These are phyloP conservation scores for Olyra latifolia DNA, from an alignment of 176 grass and related monocot genomes.

Conservation along the genomic window DNA sequence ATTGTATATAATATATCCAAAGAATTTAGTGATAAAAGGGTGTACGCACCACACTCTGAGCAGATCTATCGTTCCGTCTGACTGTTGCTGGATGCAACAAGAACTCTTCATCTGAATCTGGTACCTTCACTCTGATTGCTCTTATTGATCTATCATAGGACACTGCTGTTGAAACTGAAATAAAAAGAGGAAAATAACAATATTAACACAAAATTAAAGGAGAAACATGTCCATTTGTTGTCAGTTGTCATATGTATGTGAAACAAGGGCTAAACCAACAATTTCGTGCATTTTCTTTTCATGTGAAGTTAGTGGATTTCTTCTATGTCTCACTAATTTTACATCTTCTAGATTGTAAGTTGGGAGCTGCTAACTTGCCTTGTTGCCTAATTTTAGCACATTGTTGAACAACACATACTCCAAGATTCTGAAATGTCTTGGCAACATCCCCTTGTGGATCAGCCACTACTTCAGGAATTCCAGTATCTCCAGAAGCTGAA, in stretches of 20 bases:
- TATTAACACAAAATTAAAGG: not conserved
- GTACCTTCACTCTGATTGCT: conserved; percentile 95
- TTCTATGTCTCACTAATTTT: conserved; percentile 8
- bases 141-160: conserved; percentile 87
- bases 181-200: conserved; percentile 19
- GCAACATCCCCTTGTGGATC: conserved; percentile 91
- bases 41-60: conserved; percentile 90
- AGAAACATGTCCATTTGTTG: conserved; percentile 14
- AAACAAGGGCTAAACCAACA: not conserved
- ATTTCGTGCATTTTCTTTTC: not conserved
- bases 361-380: conserved; percentile 46
- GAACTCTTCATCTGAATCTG: conserved; percentile 96
- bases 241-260: not conserved
- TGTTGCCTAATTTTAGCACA: conserved; percentile 99
- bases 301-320: not conserved
- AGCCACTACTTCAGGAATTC: conserved; percentile 83
- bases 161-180: conserved; percentile 91
- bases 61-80: conserved; percentile 83
- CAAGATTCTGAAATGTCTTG: conserved; percentile 93
- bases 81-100: conserved; percentile 94
- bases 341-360: not conserved
- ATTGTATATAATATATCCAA: not conserved
- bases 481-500: conserved; percentile 91
- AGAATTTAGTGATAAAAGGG: not conserved
- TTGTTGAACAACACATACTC: conserved; percentile 97